These are phyloP conservation scores for Batrachochytrium dendrobatidis DNA, from an alignment of 371 early-diverging fungal genomes.

Conservation along the genomic window DNA sequence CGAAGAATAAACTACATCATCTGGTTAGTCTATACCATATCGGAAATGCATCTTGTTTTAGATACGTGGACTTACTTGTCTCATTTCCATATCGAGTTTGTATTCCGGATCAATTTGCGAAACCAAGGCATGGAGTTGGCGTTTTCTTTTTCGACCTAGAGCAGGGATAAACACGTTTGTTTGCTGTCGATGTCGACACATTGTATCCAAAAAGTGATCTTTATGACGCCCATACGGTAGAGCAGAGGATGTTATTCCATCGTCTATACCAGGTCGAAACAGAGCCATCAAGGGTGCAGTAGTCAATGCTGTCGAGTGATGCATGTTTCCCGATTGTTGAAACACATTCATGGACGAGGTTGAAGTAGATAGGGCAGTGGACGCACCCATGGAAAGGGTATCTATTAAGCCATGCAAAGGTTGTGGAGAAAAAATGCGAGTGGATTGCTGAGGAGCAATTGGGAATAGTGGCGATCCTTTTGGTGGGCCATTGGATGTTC, in stretches of 20 bases:
- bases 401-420: neutral
- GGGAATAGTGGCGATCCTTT: neutral
- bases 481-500: neutral
- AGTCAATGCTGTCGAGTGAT: too few relatives aligned
- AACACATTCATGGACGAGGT: too few relatives aligned
- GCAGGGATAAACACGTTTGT: neutral
- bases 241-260: too few relatives aligned
- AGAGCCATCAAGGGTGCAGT: too few relatives aligned
- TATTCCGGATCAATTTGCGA: slow-evolving; percentile 80
- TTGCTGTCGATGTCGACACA: neutral
- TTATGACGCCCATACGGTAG: neutral
- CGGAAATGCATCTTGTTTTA: too few relatives aligned
- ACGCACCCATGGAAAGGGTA: neutral
- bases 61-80: slow-evolving; percentile 80
- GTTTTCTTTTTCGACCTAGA: neutral
- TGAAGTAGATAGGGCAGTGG: too few relatives aligned
- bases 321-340: too few relatives aligned
- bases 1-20: slow-evolving; percentile 72
- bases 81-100: slow-evolving; percentile 80
- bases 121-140: slow-evolving; percentile 73
- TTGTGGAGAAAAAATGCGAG: neutral
- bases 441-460: neutral
- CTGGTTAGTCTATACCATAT: too few relatives aligned
- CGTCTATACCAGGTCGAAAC: too few relatives aligned
- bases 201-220: neutral